phyloP scores from a whole-genome alignment of 805 yeast genomes.

The Lipomyces sp. region DNA sequence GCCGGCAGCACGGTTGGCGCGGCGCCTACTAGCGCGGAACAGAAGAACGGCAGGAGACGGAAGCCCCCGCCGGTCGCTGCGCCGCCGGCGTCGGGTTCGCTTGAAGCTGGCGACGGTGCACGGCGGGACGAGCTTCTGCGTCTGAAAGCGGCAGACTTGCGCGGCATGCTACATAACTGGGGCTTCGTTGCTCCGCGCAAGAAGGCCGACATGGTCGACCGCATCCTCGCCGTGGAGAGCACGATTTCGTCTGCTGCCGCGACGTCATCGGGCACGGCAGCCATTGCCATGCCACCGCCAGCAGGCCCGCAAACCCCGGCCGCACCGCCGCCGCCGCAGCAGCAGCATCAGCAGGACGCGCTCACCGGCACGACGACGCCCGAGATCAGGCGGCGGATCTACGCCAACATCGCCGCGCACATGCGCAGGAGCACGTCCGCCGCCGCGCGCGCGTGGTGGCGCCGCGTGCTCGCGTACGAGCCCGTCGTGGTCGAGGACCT shows the following conservation, averaged over 20 bases:
- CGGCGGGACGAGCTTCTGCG: neutral
- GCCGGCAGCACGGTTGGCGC: too few relatives aligned
- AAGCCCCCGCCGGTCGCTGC: too few relatives aligned
- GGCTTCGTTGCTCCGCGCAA: slow-evolving; percentile 23
- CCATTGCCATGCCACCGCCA: too few relatives aligned
- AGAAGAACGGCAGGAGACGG: too few relatives aligned
- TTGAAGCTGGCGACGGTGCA: neutral
- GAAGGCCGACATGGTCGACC: slow-evolving; percentile 13
- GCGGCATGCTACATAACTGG: slow-evolving; percentile 13
- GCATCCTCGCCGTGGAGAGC: slow-evolving; percentile 7
- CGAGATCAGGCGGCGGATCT: slow-evolving; percentile 1
- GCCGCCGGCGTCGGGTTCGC: neutral
- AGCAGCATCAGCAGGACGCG: too few relatives aligned
- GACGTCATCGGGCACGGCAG: neutral
- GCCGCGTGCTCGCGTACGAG: slow-evolving; percentile 21
- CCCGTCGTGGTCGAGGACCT: slow-evolving; percentile 25
- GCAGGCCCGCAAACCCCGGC: too few relatives aligned
- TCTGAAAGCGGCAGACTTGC: slow-evolving; percentile 15
- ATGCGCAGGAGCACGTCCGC: neutral
- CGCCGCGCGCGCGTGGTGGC: slow-evolving; percentile 25
- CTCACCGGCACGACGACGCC: neutral
- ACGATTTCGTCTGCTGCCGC: neutral
- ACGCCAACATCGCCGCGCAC: slow-evolving; percentile 3
- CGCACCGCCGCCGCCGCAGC: too few relatives aligned
- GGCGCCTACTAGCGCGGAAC: too few relatives aligned